Evolutionary conservation across 148 eudicot genomes (phyloP), one percentile per base, ranked within the genome.

Genomic region (Limonium bicolor): DNA sequence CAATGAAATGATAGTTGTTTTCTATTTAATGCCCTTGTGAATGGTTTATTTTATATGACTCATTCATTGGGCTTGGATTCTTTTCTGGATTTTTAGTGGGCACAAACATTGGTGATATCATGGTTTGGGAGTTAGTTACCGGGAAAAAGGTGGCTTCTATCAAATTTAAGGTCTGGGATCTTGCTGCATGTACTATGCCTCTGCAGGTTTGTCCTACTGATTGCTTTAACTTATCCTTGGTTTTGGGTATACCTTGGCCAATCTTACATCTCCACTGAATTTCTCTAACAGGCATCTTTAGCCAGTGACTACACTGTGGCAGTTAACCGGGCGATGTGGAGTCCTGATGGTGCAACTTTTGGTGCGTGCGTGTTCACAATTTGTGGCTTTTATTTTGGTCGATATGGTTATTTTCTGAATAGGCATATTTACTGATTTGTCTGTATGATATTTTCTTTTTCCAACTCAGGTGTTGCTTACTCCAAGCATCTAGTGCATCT

Each of bases 81-180:
- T 36, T 50, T 44, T 62, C 30, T 26, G 31, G 39, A 36, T 55
- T 40, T 55, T 51, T 61, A 84, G 95, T 84, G 56, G 99, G 99
- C 34, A 84, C 95, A 33, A 71, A 59, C 55, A 68, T 56, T 25
- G 97, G 97, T 53, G 95, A 90, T 18, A 59, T 77, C 58, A 64
- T 74, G 66, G 63, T 90, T 28, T 90, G 97, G 97, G 97, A 90
- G 21, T 64, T 90, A 37, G 76, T 82, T 49, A 68, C 60, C 8
- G 53, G 87, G 41, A 94, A 80, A 55, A 75, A 72, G 66, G 66
- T 84, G 38, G 85, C 76, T 24, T 60, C 46, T 5, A 71, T 68
- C 56, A 84, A 66, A 47, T 90, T 90, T 61, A 80, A 84, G 80
- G 77, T 90, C 34, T 75, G 95, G 99, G 82, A 90, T 47, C 69